Base-by-base conservation (phyloP, 495 filamentous ascomycete species). In the Cladorrhinum samala region DNA sequence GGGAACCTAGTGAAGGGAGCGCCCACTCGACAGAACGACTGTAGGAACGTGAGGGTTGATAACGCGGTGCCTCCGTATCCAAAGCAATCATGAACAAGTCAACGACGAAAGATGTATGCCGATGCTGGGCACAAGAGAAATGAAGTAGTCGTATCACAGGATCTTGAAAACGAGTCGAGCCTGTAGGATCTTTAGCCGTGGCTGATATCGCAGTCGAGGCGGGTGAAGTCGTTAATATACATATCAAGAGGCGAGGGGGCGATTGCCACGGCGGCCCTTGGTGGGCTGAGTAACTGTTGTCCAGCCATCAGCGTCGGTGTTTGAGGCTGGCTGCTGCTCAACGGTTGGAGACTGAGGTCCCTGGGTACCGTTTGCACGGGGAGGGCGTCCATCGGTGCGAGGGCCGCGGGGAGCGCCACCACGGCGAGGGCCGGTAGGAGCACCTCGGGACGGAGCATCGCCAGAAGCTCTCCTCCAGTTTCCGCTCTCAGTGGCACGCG, bases 301-400 rank as follows among this genome's bases (percentile, higher is more conserved):
- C 86, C 87, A 89, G 54, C 86, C 85, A 58, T 89, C 87, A 20
- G 84, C 83, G 52, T 88, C 84, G 4, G 68, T 69, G 27, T 69
- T 54, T 9, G 65, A 61, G 2, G 64, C 14, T 8, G 64, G 63
- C 14, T 53, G 52, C 53, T 70, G 53, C 19, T 69, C 57, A 9
- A 55, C 56, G 20, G 14, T 54, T 16, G 68, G 49, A 23, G 74
- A 55, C 33, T 68, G 63, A 5, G 68, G 56, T 13, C 68, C 48
- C 18, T 65, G 43, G 16, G 68, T 52, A 14, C 74, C 74, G 52
- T 80, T 79, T n/a, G 66, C 65, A 48, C 75, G 72, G 46, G 69
- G 66, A 25, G 66, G 63, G 39, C 76, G 68, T 20, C 68, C 68
- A 36, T 63, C 64, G 40, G 73, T 68, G 38, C 58, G 66, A 33